phyloP scores from a whole-genome alignment of 2,329 filamentous ascomycete species.

The Didymella segeticola region DNA sequence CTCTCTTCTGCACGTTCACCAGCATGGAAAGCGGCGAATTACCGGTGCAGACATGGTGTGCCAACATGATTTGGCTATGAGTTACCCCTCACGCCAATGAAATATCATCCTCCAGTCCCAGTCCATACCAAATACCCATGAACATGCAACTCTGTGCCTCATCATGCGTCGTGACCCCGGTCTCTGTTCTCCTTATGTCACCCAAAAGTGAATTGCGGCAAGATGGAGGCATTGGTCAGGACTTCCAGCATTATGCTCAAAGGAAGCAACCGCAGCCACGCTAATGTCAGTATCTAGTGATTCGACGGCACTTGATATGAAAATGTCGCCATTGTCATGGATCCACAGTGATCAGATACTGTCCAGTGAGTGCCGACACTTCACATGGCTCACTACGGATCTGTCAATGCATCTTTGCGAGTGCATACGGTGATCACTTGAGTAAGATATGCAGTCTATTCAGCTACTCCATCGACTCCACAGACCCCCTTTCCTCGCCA shows the following conservation, averaged over 20 bases:
- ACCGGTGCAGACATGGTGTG: slow-evolving; percentile 46
- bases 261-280: too few relatives aligned
- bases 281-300: too few relatives aligned
- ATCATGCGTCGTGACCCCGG: neutral
- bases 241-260: too few relatives aligned
- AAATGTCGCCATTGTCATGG: too few relatives aligned
- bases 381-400: too few relatives aligned
- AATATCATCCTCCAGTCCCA: slow-evolving; percentile 38
- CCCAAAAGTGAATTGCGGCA: too few relatives aligned
- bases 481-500: neutral
- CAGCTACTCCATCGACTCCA: neutral
- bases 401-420: too few relatives aligned
- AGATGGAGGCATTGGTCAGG: too few relatives aligned
- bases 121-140: slow-evolving; percentile 20
- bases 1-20: slow-evolving; percentile 49
- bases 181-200: too few relatives aligned
- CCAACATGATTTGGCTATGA: slow-evolving; percentile 41
- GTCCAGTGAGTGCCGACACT: too few relatives aligned
- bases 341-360: too few relatives aligned
- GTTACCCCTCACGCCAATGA: slow-evolving; percentile 47
- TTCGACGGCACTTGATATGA: too few relatives aligned
- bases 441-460: neutral
- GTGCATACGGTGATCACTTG: neutral
- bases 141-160: slow-evolving; percentile 2
- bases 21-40: slow-evolving; percentile 49